Percentiles rank a stretch among this genome's conserved stretches.
Conservation (phyloP, 139 green algal genomes). For the Microglena sp. region DNA sequence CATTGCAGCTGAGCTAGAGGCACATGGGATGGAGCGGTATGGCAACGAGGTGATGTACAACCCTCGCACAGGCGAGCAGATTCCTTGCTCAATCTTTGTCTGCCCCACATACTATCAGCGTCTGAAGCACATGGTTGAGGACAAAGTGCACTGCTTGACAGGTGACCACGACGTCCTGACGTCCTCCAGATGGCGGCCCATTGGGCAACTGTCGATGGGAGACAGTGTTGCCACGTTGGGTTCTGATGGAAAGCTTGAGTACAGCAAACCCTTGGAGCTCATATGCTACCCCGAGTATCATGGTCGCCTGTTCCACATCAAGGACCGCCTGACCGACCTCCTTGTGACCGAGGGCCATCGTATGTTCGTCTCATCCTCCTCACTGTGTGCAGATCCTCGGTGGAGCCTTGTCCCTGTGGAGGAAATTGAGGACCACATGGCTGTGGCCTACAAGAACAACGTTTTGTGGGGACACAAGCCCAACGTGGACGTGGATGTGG, state of each 20-base stretch:
- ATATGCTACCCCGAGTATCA: background rate
- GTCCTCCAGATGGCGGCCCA: background rate
- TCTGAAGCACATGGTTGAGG: slow-evolving; percentile 56
- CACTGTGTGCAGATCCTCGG: no score
- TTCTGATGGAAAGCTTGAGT: background rate
- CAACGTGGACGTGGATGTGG: no score
- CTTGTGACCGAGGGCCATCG: background rate
- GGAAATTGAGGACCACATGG: no score
- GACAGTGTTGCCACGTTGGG: background rate
- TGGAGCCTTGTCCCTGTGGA: no score
- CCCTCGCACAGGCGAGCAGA: slow-evolving; percentile 32
- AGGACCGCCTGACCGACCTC: background rate
- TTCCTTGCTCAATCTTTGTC: slow-evolving; percentile 44
- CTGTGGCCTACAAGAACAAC: no score
- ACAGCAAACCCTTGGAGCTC: background rate
- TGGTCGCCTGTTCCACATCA: background rate
- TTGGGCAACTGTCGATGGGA: background rate
- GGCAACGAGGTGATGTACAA: slow-evolving; percentile 56
- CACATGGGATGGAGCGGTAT: slow-evolving; percentile 32
- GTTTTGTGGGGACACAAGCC: no score
- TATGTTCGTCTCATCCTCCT: no score
- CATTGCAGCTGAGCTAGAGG: slow-evolving; percentile 26
- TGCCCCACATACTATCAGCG: slow-evolving; percentile 52
- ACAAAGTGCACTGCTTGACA: slow-evolving; percentile 11
- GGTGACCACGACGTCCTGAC: slow-evolving; percentile 4